Conservation (phyloP, 1,284 basidiomycete genomes). For the Gymnopus androsaceus region DNA sequence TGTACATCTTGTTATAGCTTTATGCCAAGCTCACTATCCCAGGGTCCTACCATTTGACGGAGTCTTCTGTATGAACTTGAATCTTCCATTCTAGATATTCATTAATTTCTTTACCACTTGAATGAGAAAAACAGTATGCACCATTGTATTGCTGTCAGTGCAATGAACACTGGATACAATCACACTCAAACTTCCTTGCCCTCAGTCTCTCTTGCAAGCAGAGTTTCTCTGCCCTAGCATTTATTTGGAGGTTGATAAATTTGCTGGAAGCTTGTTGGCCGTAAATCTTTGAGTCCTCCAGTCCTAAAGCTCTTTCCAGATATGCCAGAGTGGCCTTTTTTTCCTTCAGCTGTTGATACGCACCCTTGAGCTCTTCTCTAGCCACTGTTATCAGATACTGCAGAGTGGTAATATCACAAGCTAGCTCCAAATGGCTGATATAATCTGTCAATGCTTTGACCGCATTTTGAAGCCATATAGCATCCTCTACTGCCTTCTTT, state of each 20-base stretch:
- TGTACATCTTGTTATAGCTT: too few species aligned
- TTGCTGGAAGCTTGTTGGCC: neutral
- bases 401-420: neutral
- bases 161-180: neutral
- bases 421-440: neutral
- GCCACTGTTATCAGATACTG: neutral
- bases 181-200: constrained; percentile 6
- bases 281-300: neutral
- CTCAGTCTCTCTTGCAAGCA: neutral
- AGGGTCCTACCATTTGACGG: too few species aligned
- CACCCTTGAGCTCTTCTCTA: neutral
- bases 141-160: too few species aligned
- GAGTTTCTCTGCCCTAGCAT: constrained; percentile 1
- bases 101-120: too few species aligned
- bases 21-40: too few species aligned
- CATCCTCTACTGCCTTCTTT: neutral
- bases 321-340: neutral
- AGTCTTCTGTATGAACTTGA: too few species aligned
- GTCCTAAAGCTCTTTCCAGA: neutral
- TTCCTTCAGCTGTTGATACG: neutral
- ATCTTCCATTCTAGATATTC: too few species aligned
- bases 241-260: neutral
- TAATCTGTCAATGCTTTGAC: neutral
- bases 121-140: too few species aligned
- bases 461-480: neutral